Conservation (phyloP, 2,329 filamentous ascomycete genomes). For the Sporothrix phasma region DNA sequence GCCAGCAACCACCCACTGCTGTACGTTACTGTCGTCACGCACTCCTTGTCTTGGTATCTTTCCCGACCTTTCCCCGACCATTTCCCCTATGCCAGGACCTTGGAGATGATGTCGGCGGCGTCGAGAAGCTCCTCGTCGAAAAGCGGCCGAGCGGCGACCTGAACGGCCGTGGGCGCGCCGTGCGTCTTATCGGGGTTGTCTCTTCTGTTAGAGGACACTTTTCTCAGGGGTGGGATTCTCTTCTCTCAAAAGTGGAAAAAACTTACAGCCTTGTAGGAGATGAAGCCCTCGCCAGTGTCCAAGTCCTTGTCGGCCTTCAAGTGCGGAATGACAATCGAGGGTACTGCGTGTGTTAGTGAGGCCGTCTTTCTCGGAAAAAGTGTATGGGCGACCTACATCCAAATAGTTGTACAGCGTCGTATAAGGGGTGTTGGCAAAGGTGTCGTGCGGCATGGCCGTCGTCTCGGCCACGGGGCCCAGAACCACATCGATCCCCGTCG, state of each 20-base stretch:
- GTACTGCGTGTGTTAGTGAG: neutral
- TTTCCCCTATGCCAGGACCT: neutral
- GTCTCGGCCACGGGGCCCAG: neutral
- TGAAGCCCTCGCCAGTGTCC: neutral
- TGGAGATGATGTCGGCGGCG: neutral
- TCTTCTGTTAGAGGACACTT: no score
- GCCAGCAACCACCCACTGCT: no score
- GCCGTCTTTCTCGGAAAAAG: no score
- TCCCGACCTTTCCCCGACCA: neutral
- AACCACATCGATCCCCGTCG: neutral
- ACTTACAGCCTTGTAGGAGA: constrained; percentile 1
- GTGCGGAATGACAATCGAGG: neutral
- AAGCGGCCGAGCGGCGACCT: neutral
- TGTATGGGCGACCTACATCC: neutral
- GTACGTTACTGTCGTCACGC: neutral
- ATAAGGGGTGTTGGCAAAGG: neutral
- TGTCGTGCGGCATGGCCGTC: constrained; percentile 6
- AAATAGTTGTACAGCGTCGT: neutral
- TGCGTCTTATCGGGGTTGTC: neutral
- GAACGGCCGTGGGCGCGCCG: neutral
- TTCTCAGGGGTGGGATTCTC: no score
- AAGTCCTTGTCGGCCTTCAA: constrained; percentile 4
- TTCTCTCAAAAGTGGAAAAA: no score
- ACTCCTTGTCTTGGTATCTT: neutral
- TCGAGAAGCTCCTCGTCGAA: neutral